Evolutionary conservation across 2,329 filamentous ascomycete genomes (phyloP), one percentile per base, ranked within the genome.

Genomic region (Volutella citrinella): DNA sequence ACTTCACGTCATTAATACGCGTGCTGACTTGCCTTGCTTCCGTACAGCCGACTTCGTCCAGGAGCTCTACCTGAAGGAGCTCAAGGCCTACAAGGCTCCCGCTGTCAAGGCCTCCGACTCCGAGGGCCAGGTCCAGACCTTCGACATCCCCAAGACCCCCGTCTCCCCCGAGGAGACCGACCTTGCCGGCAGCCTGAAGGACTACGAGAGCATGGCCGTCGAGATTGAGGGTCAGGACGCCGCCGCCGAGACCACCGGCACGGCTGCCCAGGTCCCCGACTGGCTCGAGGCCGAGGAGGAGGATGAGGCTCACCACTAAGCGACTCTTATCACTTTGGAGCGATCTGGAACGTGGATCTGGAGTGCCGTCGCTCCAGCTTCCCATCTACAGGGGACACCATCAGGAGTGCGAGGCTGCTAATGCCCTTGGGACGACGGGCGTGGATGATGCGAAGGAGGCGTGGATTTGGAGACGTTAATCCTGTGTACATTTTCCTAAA

Each of bases 51-150:
- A 98, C 68, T 81, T 95, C 59, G 87, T 98, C 56, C 93, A 97
- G 72, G 91, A 97, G 65, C 80, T 98, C 61, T 98, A 98, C 78
- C 82, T 98, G 55, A 85, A 84, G 67, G 90, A 97, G 71, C 82
- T 98, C 63, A 93, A 91, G 73, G 80, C 81, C 69, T 97, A 95
- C 84, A 97, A 97, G 80, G 73, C 82, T 47, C 74, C 86, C 37
- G 73, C 80, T 51, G 64, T 91, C 70, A 95, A 96, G 77, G 76
- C 88, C 47, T 79, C 80, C 56, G 93, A 97, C 61, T 74, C 90
- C 61, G 84, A 91, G 54, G 90, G 87, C 62, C 85, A 95, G 56
- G 93, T 97, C 56, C 86, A 93, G 65, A 87, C 81, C 65, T 98
- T 97, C 76, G 61, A 63, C 59, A 63, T 83, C 48, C 93, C 93